Base-by-base conservation (phyloP, 306 rosid genomes). In the Calophaca sinica region DNA sequence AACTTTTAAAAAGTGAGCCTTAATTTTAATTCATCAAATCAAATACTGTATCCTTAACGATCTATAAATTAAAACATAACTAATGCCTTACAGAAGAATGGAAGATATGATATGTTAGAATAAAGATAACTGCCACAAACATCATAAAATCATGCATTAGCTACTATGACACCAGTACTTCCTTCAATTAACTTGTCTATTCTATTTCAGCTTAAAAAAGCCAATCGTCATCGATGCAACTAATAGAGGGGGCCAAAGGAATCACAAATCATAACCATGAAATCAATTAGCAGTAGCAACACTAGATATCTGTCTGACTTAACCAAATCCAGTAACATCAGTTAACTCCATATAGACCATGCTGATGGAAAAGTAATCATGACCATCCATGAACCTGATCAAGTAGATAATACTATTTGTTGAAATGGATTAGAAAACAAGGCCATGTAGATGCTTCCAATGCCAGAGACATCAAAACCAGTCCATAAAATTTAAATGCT, bases 241-340 rank as follows among this genome's bases (percentile, higher is more conserved):
- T 67, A 35, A 54, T 70, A n/a, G 50, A 20, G 46, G 7, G 46
- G 51, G 50, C 31, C 61, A 63, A 39, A 10, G 50, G 29, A 49
- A 63, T 48, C 33, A 9, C 20, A n/a, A 62, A 70, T 42, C 55
- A 15, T n/a, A 50, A 71, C 50, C 72, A 77, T 14, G 70, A 49
- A 66, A 62, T 53, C 29, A 4, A 48, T 33, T 60, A 20, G 44
- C 38, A 11, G 29, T 66, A 41, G 64, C 14, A 39, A 58, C 60
- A 31, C 72, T 51, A 14, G 6, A 52, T 8, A 49, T 20, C 54
- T 64, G 51, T 31, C 48, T 11, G 3, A 4, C 8, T n/a, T n/a
- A n/a, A 46, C 9, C 36, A 33, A 8, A 35, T 36, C 63, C 26
- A n/a, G 54, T 54, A 54, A 26, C 12, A 31, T 9, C 49, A 29